A percentile compares a stretch with the other conserved stretches of the same genome.
Conservation (phyloP, 1,284 basidiomycete genomes). For the Ceraceosorus guamensis region DNA sequence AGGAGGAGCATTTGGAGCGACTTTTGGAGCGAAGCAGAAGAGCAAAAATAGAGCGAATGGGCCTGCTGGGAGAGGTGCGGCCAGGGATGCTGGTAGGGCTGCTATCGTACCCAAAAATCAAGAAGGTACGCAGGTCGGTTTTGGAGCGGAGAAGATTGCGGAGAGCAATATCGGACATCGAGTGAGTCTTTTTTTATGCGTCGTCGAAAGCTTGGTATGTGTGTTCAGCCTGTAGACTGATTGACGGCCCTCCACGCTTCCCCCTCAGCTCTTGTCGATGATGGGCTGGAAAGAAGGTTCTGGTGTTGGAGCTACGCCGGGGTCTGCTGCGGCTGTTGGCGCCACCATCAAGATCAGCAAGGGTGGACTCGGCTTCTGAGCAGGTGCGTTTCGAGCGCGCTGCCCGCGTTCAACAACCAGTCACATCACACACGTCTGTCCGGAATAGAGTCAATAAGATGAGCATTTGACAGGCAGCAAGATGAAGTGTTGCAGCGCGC, state of each 20-base stretch:
- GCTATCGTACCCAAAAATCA: conserved; percentile 28
- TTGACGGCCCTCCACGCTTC: background rate
- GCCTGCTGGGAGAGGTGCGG: background rate
- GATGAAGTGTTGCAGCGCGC: no score
- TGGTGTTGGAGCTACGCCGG: conserved; percentile 37
- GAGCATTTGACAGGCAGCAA: no score
- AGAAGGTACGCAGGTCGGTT: conserved; percentile 43
- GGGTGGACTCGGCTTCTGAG: conserved; percentile 38
- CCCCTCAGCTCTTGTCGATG: conserved; percentile 25
- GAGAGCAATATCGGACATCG: conserved; percentile 45
- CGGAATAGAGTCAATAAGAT: no score
- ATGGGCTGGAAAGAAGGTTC: conserved; percentile 46
- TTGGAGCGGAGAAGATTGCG: conserved; percentile 40
- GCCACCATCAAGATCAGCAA: conserved; percentile 42
- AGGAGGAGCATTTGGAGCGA: background rate
- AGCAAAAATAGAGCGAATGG: background rate
- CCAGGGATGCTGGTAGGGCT: background rate
- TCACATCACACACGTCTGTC: no score
- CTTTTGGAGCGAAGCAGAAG: background rate
- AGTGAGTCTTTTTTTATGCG: conserved; percentile 3
- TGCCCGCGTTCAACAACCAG: no score
- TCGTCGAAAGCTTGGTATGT: no score
- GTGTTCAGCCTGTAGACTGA: no score
- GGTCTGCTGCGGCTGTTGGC: conserved; percentile 38
- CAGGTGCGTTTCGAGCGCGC: no score